A percentile compares a stretch with the other conserved stretches of the same genome.
phyloP scores from a whole-genome alignment of 371 early-diverging fungal genomes.

The Caulochytrium protostelioides region DNA sequence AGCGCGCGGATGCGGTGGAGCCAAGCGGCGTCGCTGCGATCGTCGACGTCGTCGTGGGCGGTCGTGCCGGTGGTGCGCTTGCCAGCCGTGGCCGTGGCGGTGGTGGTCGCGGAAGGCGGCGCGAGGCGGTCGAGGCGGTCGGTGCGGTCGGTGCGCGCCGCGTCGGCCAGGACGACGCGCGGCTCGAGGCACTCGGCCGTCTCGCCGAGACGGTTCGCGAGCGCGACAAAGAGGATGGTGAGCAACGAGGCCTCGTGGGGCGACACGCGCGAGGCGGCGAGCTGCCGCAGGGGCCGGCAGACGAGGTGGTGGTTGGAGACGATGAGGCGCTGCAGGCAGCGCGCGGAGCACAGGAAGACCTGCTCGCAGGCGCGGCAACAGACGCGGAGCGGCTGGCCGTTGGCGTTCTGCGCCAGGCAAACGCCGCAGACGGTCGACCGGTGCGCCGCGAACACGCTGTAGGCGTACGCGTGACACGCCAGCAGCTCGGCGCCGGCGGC shows the following conservation, averaged over 20 bases:
- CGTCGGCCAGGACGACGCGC: constrained; percentile 3
- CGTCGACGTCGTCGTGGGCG: too few species aligned
- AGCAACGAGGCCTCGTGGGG: constrained; percentile 21
- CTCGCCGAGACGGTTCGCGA: constrained; percentile 8
- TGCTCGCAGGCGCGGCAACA: constrained; percentile 26
- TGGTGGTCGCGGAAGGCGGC: not conserved
- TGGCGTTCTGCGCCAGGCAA: constrained; percentile 19
- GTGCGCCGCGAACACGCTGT: constrained; percentile 20
- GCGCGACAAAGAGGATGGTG: constrained; percentile 11
- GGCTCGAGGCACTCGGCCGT: constrained; percentile 2
- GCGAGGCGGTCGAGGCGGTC: not conserved
- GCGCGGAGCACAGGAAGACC: constrained; percentile 21
- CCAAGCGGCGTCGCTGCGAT: too few species aligned
- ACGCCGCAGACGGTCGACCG: constrained; percentile 22
- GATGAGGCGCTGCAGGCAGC: constrained; percentile 10
- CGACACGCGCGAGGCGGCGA: constrained; percentile 22
- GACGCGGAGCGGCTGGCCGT: constrained; percentile 11
- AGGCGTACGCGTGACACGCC: too few species aligned
- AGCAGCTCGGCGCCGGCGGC: too few species aligned
- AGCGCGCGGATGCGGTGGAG: too few species aligned
- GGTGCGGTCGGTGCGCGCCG: not conserved
- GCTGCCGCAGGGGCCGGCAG: constrained; percentile 17
- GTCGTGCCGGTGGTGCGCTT: not conserved
- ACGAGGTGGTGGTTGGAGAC: constrained; percentile 8
- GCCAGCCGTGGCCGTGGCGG: not conserved